Percentiles rank a stretch among this genome's conserved stretches.
Evolutionary conservation across 192 early-diverging fungal genomes (phyloP).

Genomic region (Linnemannia elongata): DNA sequence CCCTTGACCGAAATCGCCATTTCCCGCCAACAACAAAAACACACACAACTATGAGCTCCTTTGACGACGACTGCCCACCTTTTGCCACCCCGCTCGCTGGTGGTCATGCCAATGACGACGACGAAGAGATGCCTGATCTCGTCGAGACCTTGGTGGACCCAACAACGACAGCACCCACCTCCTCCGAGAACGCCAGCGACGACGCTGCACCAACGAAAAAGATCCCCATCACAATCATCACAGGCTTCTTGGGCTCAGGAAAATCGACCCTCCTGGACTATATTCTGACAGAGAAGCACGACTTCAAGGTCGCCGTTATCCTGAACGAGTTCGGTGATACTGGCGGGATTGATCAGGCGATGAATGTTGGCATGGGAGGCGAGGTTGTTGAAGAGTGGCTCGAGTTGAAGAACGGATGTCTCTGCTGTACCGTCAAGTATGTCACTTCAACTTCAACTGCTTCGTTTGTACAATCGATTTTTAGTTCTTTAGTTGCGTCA

Average conservation of each 20-base stretch:
- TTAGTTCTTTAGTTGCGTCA: background rate
- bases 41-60: constrained; percentile 25
- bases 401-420: constrained; percentile 96
- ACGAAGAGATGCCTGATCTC: constrained; percentile 53
- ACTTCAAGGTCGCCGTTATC: constrained; percentile 97
- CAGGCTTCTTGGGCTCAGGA: constrained; percentile 86
- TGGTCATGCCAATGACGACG: constrained; percentile 2
- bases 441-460: constrained; percentile 9
- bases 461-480: background rate
- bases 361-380: constrained; percentile 86
- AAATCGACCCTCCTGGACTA: constrained; percentile 95
- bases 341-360: constrained; percentile 93
- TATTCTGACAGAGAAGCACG: constrained; percentile 85
- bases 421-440: constrained; percentile 97
- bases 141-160: constrained; percentile 8
- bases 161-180: too few relatives aligned
- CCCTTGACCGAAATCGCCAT: background rate
- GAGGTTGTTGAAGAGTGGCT: constrained; percentile 96
- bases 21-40: background rate
- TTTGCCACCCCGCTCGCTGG: constrained; percentile 16
- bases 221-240: constrained; percentile 59
- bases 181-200: background rate
- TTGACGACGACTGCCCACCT: constrained; percentile 49
- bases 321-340: constrained; percentile 99
- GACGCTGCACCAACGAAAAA: constrained; percentile 23